Base-by-base conservation (phyloP, 495 filamentous ascomycete genomes). In the Penicillium maclennaniae region DNA sequence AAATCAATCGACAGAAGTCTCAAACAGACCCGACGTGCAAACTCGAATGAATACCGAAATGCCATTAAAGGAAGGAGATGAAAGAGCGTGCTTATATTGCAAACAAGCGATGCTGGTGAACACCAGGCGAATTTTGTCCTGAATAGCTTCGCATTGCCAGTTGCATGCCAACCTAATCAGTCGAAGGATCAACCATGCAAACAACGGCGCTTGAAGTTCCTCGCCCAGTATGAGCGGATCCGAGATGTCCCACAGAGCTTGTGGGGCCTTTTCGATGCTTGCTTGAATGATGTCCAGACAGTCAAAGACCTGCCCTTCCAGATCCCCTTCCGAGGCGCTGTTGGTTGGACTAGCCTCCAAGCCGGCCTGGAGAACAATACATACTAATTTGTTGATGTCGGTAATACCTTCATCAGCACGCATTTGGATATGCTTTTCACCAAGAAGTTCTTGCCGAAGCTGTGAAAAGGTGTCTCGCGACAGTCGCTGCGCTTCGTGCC, bases 361-460 rank as follows among this genome's bases (percentile, higher is more conserved):
- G 19, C 92, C 87, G 41, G 89, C 89, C 60, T 88, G 83, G 45
- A 88, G 79, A 56, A 95, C 86, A 54, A 96, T 86, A 56, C 84
- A 86, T 31, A 97, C 85, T 21, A 97, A 78, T 69, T 88, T 86
- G 64, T 88, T 84, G 56, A 92, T 89, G 64, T 91, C 81, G 7
- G 83, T 79, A 44, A 88, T 68, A 54, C 85, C 83, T 47, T 88
- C 83, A 52, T 86, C 82, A 6, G 77, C 75, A 63, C 52, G 73
- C 37, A 58, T 56, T 62, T 62, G 70, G 60, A 52, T 74, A 37
- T 71, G 56, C 74, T 73, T 53, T 55, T 69, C 59, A 62, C 72
- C 63, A 15, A 87, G 69, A 36, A 88, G 75, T 61, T 90, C 87
- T 39, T 79, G 71, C 27, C 89, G 77, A 19, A 91, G 76, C 54